Evolutionary conservation across 2,329 filamentous ascomycete genomes (phyloP), one percentile per base, ranked within the genome.

Genomic region (Cercospora sp.): DNA sequence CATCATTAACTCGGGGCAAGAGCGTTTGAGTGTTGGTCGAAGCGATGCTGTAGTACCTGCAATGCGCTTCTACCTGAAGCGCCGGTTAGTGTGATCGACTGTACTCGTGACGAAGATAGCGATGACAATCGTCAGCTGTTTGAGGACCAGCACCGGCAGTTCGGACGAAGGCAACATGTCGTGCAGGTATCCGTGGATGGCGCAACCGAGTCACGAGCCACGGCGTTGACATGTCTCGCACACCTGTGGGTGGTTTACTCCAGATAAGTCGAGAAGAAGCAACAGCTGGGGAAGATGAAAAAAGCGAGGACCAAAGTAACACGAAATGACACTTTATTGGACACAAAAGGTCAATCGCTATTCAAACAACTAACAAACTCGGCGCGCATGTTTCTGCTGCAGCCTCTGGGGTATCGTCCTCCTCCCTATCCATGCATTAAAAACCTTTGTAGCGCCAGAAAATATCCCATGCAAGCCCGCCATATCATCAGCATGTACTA

Each of bases 371-470:
- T 63, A 65, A 58, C 33, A 45, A 64, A 28, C 28, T 57, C 53
- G 67, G 69, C 69, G 69, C 69, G 67, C 67, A 70, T 59, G 58
- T 55, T 45, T 63, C 67, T 70, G 69, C 69, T 64, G 69, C 69
- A 60, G 69, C 69, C 69, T 36, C 67, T 65, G 69, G 69, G 67
- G 63, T 64, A 64, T 64, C 61, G 61, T 64, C 30, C 48, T 23
- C 61, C 61, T 28, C 53, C 53, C 5, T 42, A n/a, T 42, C 42
- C 68, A 64, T 69, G 66, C 66, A 64, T 67, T 67, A 66, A 67
- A 48, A 48, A 12, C 42, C 42, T 48, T 48, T 48, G 42, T 48
- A 48, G 42, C 42, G 42, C 42, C 42, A 42, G 36, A 42, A 42
- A 42, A 42, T 42, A 42, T 42, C 39, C 67, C 57, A 64, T 66